A percentile compares a stretch with the other conserved stretches of the same genome.
Evolutionary conservation across 192 early-diverging fungal genomes (phyloP).

Genomic region (Podila clonocystis): DNA sequence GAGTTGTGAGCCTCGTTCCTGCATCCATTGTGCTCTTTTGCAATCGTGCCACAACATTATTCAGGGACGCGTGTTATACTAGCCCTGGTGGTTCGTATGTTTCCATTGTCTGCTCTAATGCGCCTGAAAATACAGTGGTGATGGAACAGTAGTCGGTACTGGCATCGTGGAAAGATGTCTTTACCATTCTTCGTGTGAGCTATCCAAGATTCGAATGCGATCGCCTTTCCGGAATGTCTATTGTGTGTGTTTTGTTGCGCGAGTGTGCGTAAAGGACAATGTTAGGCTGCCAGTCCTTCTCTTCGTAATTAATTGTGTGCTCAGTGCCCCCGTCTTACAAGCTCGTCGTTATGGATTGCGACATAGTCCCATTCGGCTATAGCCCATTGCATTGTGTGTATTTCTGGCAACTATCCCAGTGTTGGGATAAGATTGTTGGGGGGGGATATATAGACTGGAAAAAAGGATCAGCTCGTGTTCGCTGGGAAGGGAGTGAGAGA

Average conservation of each 20-base stretch:
- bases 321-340: slow-evolving; percentile 19
- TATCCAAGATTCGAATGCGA: slow-evolving; percentile 43
- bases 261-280: neutral
- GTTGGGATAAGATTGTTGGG: too few relatives aligned
- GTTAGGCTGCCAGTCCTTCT: too few relatives aligned
- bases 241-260: neutral
- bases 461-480: neutral
- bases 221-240: slow-evolving; percentile 46
- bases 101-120: too few relatives aligned
- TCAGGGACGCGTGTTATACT: too few relatives aligned
- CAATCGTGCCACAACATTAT: too few relatives aligned
- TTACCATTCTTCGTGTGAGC: slow-evolving; percentile 49
- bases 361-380: slow-evolving; percentile 50
- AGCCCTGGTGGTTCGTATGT: too few relatives aligned
- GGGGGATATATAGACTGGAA: neutral
- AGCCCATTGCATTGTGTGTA: slow-evolving; percentile 35
- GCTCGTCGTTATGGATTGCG: slow-evolving; percentile 47
- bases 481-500: neutral
- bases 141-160: neutral
- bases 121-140: neutral
- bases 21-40: too few relatives aligned
- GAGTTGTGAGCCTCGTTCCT: too few relatives aligned
- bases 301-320: too few relatives aligned
- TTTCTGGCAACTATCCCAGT: neutral
- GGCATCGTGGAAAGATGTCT: neutral